Percentiles rank a stretch among this genome's conserved stretches.
phyloP scores from a whole-genome alignment of 2,329 filamentous ascomycete species.

The Fusarium sp. region DNA sequence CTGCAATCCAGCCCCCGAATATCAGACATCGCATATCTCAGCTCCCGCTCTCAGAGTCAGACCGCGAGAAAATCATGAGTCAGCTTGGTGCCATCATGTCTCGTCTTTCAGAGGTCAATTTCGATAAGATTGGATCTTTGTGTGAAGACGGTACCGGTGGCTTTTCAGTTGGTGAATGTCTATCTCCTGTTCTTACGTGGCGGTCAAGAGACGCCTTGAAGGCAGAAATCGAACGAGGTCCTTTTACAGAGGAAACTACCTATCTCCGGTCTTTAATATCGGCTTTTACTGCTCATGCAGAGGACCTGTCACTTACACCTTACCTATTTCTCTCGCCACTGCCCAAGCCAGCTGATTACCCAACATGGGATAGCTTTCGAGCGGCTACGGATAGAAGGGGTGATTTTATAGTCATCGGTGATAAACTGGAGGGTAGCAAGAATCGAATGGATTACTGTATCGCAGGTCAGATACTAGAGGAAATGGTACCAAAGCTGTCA shows the following conservation, averaged over 20 bases:
- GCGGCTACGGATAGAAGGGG: not conserved
- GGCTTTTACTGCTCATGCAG: not conserved
- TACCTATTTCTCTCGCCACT: not conserved
- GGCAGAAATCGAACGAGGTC: not conserved
- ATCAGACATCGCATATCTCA: not conserved
- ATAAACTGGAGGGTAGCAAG: not conserved
- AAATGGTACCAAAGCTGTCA: fast-evolving
- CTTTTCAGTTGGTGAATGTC: not conserved
- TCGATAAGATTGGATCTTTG: not conserved
- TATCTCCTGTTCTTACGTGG: not conserved
- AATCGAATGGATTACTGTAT: not conserved
- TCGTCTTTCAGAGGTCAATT: not conserved
- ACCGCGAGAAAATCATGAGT: fast-evolving
- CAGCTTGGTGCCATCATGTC: not conserved
- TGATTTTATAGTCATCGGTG: not conserved
- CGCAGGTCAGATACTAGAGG: not conserved
- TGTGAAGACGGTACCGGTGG: not conserved
- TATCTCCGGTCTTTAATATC: not conserved
- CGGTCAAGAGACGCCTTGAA: not conserved
- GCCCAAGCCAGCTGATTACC: not conserved
- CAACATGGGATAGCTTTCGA: not conserved
- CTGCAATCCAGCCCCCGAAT: not conserved
- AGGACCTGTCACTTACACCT: not conserved
- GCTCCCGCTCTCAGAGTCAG: fast-evolving
- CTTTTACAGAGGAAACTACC: fast-evolving